These are phyloP conservation scores for Akanthomyces lecanii DNA, from an alignment of 2,329 filamentous ascomycete genomes.

Conservation along the genomic window DNA sequence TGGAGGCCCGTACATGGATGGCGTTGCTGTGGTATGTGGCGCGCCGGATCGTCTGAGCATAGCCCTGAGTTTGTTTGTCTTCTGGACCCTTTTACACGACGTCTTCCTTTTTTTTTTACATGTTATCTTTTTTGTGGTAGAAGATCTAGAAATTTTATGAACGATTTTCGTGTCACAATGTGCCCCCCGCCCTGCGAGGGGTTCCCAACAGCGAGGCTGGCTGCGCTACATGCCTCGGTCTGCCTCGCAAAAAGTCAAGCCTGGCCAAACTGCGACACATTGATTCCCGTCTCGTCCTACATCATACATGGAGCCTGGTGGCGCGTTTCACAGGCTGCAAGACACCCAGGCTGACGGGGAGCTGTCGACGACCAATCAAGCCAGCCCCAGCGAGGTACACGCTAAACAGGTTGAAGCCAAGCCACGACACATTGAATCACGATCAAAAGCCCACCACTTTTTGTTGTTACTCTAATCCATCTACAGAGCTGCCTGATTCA, in stretches of 20 bases:
- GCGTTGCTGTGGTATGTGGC: neutral
- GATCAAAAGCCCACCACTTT: too few species aligned
- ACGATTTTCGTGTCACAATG: neutral
- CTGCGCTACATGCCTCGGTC: neutral
- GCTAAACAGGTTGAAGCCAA: neutral
- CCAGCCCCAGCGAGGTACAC: neutral
- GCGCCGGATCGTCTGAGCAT: neutral
- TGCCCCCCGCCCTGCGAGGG: too few species aligned
- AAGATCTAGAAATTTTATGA: constrained; percentile 4
- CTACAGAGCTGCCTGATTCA: too few species aligned
- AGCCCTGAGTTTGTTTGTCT: neutral
- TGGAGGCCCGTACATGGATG: neutral
- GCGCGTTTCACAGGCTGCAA: constrained; percentile 7
- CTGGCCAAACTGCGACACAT: too few species aligned
- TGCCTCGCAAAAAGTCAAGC: neutral
- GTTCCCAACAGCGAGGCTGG: too few species aligned
- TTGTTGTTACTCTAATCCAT: too few species aligned
- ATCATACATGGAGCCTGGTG: neutral
- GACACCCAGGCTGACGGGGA: neutral
- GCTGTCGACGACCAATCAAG: constrained; percentile 9
- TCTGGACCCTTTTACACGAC: neutral
- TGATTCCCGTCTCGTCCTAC: too few species aligned
- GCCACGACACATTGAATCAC: neutral
- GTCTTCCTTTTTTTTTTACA: neutral
- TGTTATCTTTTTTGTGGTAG: neutral